Base-by-base conservation (phyloP, 177 flowering plant species). In the Vitis hybrid region DNA sequence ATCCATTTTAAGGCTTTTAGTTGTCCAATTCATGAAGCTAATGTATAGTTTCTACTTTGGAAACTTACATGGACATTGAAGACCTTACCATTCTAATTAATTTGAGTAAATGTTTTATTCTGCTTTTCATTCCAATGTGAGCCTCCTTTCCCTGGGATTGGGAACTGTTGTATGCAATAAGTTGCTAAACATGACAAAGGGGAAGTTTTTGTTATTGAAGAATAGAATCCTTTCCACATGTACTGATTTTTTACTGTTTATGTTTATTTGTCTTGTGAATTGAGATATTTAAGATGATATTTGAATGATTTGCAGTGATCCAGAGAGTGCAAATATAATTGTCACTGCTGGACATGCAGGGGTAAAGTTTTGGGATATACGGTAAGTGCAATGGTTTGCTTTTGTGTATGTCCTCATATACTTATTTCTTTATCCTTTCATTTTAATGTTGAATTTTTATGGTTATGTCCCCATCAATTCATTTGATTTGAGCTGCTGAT, bases 291-390 rank as follows among this genome's bases (percentile, higher is more conserved):
- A 55, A 50, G 10, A 7, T 56, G 55, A 11, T 48, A 1, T 30
- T 56, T 56, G 52, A 48, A 15, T 70, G 32, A 56, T 67, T 70
- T 84, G 56, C 91, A 95, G 98, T 72, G 88, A 88, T 76, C 72
- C 72, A 60, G 94, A 86, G 81, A 73, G 90, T 81, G 79, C 87
- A 75, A 90, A 90, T 80, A 75, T 93, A 2, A 78, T 93, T 66
- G 81, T 81, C 54, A 91, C 97, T 40, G 99, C 91, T 72, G 94
- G 97, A 56, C 91, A 88, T 75, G 85, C 76, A 75, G 89, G 98
- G 65, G 66, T 93, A 55, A 86, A 88, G 62, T 91, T 95, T 78
- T 95, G 98, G 98, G 99, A 95, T 78, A 69, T 95, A 57, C 92
- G 97, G 99, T 93, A 80, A 72, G 76, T 66, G 15, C 63, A 16